phyloP scores from a whole-genome alignment of 495 filamentous ascomycete species.

The Platismatia glauca region DNA sequence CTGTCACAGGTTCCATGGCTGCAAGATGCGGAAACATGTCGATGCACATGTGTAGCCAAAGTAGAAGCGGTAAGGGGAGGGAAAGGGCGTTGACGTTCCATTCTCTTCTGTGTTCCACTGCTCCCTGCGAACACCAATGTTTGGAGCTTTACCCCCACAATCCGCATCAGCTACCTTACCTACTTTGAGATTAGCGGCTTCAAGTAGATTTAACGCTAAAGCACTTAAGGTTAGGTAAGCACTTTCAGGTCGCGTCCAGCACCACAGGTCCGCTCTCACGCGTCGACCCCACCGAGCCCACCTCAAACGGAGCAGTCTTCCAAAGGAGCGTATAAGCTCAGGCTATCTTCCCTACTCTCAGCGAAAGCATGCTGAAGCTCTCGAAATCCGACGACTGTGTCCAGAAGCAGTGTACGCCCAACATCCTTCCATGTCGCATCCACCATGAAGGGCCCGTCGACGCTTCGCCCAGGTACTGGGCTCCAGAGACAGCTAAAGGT shows the following conservation, averaged over 20 bases:
- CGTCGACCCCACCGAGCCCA: neutral
- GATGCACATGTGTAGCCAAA: neutral
- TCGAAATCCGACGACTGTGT: neutral
- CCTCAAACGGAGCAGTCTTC: neutral
- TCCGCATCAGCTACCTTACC: no score
- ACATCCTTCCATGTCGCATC: slow-evolving; percentile 79
- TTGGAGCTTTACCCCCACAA: neutral
- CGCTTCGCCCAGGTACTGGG: slow-evolving; percentile 64
- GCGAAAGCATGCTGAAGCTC: slow-evolving; percentile 11
- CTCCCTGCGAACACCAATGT: no score
- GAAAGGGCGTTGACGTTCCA: neutral
- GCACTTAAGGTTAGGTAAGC: no score
- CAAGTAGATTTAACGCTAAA: neutral
- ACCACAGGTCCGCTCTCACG: neutral
- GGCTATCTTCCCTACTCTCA: neutral
- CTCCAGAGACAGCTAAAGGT: slow-evolving; percentile 42
- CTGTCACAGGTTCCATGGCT: neutral
- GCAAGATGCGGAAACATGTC: neutral
- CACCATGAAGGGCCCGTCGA: slow-evolving; percentile 67
- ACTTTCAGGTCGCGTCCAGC: neutral
- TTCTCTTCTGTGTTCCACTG: no score
- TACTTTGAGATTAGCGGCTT: no score
- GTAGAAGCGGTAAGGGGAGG: no score
- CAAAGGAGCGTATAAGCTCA: no score
- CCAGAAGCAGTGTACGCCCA: slow-evolving; percentile 47